Evolutionary conservation across 192 early-diverging fungal species (phyloP), one percentile per base, ranked within the genome.

Genomic region (Jimgerdemannia flammicorona): DNA sequence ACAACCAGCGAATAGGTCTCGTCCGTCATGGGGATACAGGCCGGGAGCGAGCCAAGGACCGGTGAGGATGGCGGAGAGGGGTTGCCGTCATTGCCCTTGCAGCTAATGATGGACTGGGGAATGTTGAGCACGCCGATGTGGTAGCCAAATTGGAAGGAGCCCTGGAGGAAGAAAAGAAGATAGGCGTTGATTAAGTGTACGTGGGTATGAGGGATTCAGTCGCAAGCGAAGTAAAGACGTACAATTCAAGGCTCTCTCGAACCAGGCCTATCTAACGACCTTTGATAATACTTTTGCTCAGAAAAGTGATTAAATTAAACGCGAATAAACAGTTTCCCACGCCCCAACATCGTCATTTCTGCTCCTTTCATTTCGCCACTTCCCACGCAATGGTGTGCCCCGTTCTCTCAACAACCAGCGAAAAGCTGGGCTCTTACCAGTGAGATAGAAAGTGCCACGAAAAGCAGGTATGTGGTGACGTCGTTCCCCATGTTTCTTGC

Each of bases 1-100:
- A 80, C 90, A 65, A 83, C 84, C 49, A 80, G 84, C 59, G 90
- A 89, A 84, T 79, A 94, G 78, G 82, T 74, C 3, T 78, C 81
- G 71, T 83, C 84, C 7, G 81, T 81, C 93, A 94, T 94, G 40
- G 88, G 88, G 44, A 94, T 86, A 68, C 93, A 94, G 69, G 80
- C 76, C 4, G 90, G 90, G 4, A 94, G 81, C 17, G 77, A 69
- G 69, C 59, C 66, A 4, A 70, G 76, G 20, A n/a, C 29, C 10
- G 44, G 3, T 54, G 14, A 64, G 59, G 65, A 17, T 41, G 43
- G 49, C 67, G 68, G 43, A 42, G 67, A 18, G 68, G 43, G 7
- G 29, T 29, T 29, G 29, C 29, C 29, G 64, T 70, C 19, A 44
- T 1, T 64, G 43, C 54, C 65, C 17, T 85, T 84, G 67, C 84